Evolutionary conservation across 306 rosid species (phyloP), one percentile per base, ranked within the genome.

Genomic region (Dryas drummondii): DNA sequence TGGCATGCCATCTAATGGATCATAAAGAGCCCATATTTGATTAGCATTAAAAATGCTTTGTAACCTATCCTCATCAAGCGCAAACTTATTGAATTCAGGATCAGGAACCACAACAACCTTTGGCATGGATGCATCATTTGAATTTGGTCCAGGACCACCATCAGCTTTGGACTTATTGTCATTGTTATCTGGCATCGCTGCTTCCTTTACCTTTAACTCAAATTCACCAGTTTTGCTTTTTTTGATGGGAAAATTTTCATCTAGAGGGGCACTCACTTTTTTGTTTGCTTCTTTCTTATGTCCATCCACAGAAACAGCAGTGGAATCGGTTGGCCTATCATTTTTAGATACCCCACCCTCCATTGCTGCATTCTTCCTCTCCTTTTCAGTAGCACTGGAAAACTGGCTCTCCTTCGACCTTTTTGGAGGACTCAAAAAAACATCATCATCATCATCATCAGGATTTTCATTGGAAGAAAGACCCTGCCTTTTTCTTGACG

Each of bases 11-110:
- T 87, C 93, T 32, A 14, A 14, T 48, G 76, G 44, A 84, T 91
- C 98, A 85, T 83, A 94, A 48, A 86, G 54, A 48, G 97, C 94
- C 98, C 98, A 94, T 3, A 77, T 68, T 74, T 94, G 97, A 76
- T 80, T 64, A 50, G 48, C 85, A 71, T 78, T 83, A 78, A 94
- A 88, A 81, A 87, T 78, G 48, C 67, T 70, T 67, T 78, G 82
- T 27, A 61, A 67, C 82, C 42, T 94, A 45, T 79, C 84, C 79
- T 74, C 81, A 9, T 88, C 97, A 81, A 71, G 66, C 26, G 2
- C 53, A 59, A 94, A 94, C 78, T 88, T 87, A 67, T 70, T 77
- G 78, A 91, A 94, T 16, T 94, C 96, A 54, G 96, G 82, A 83
- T 94, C 97, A 52, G 93, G 93, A 62, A 73, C 80, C 10, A n/a